These are phyloP conservation scores for Neurospora africana DNA, from an alignment of 495 filamentous ascomycete species.

Conservation along the genomic window DNA sequence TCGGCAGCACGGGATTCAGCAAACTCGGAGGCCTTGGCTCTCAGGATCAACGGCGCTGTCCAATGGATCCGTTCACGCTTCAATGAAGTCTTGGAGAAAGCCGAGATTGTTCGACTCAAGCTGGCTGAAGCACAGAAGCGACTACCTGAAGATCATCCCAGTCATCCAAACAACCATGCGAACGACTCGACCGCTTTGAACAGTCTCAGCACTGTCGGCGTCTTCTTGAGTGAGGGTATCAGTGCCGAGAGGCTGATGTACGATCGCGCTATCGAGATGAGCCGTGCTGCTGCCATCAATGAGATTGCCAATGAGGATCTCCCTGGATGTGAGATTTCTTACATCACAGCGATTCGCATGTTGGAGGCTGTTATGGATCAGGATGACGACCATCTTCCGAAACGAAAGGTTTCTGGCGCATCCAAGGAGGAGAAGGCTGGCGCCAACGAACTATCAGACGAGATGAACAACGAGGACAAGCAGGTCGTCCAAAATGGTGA, in stretches of 20 bases:
- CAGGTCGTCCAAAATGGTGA: slow-evolving; percentile 59
- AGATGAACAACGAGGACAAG: slow-evolving; percentile 63
- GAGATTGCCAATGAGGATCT: slow-evolving; percentile 90
- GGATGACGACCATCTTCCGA: slow-evolving; percentile 57
- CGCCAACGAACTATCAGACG: slow-evolving; percentile 38
- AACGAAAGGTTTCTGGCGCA: slow-evolving; percentile 25
- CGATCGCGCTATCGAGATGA: slow-evolving; percentile 94
- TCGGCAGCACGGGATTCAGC: slow-evolving; percentile 32
- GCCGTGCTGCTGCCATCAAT: slow-evolving; percentile 82
- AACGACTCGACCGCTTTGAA: slow-evolving; percentile 37
- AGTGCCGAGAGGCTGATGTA: slow-evolving; percentile 98
- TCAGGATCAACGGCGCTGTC: slow-evolving; percentile 81
- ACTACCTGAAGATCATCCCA: slow-evolving; percentile 74
- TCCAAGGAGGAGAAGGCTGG: slow-evolving; percentile 33
- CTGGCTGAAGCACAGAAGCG: slow-evolving; percentile 77
- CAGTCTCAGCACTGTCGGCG: slow-evolving; percentile 46
- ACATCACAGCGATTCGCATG: slow-evolving; percentile 84
- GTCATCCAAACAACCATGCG: slow-evolving; percentile 66
- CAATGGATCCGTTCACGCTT: slow-evolving; percentile 91
- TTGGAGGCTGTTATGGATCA: slow-evolving; percentile 86
- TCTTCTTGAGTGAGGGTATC: slow-evolving; percentile 55
- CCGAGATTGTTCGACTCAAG: slow-evolving; percentile 79
- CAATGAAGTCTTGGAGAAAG: slow-evolving; percentile 93
- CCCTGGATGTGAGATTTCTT: slow-evolving; percentile 80
- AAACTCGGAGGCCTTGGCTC: slow-evolving; percentile 45